Base-by-base conservation (phyloP, 331 rosid species). In the Dryas integrifolia region DNA sequence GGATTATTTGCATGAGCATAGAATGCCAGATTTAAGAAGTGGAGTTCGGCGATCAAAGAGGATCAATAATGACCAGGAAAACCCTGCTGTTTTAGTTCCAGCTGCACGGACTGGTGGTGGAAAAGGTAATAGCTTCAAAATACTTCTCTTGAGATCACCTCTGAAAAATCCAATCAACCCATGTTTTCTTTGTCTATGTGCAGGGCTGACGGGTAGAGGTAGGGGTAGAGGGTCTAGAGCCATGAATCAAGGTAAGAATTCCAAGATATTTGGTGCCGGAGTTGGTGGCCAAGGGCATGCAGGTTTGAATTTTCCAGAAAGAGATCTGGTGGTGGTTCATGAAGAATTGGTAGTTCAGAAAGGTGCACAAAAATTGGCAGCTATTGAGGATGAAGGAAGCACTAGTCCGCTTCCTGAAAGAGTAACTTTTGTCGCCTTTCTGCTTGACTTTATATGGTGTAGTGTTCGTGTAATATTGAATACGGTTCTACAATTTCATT, bases 11-110 rank as follows among this genome's bases (percentile, higher is more conserved):
- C 69, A 63, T 80, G 83, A 74, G 65, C 57, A 64, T 63, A 80
- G 70, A 56, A 80, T 80, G 84, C 80, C 84, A 24, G 84, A 80
- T 75, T 69, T 71, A 47, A 80, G 84, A 70, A 57, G 80, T 64
- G 80, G 84, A 40, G 80, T 80, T 80, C 80, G 84, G 44, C 84
- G 84, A 55, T 80, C 84, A 50, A 80, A 80, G 84, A 75, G 84
- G 67, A 78, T 80, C 72, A 80, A 80, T 55, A 75, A 80, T 64
- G 80, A 14, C 44, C 80, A 70, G 47, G 84, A 75, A n/a, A 76
- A 68, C 70, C 83, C 83, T 70, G 65, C 78, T 26, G 56, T 60
- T 53, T 13, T 82, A 75, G 86, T 82, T 82, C 80, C 86, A 45
- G 73, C 84, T 68, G 55, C 79, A 58, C 67, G 67, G 53, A 45